Conservation (phyloP, 345 rosid species). For the Psidium friedrichsthalianum region DNA sequence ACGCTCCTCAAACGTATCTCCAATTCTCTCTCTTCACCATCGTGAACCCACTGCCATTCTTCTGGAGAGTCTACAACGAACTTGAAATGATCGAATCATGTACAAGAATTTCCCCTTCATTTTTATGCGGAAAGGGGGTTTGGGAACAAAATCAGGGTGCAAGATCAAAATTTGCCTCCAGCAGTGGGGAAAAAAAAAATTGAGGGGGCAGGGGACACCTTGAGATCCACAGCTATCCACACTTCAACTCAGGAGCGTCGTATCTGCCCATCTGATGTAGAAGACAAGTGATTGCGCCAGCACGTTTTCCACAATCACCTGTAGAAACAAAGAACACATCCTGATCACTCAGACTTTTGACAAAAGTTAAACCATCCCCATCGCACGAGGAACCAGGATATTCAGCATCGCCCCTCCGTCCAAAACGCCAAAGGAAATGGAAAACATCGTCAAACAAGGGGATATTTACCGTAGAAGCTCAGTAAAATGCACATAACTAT, state of each 20-base stretch:
- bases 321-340: slow-evolving; percentile 6
- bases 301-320: slow-evolving; percentile 86
- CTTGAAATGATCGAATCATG: not conserved
- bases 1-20: not conserved
- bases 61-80: not conserved
- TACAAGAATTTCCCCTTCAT: not conserved
- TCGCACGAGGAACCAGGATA: not conserved
- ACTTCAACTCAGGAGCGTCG: slow-evolving; percentile 34
- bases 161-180: slow-evolving; percentile 59
- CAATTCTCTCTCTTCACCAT: not conserved
- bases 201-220: no score
- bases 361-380: not conserved
- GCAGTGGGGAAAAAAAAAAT: no score
- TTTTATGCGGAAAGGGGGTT: not conserved
- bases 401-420: not conserved
- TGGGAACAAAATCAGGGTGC: slow-evolving; percentile 19
- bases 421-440: not conserved
- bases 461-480: not conserved
- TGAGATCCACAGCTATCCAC: no score
- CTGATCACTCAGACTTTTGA: not conserved
- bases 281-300: slow-evolving; percentile 85
- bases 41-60: not conserved
- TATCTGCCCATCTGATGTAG: slow-evolving; percentile 77
- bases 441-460: not conserved
- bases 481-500: not conserved